A percentile compares a stretch with the other conserved stretches of the same genome.
phyloP scores from a whole-genome alignment of 371 early-diverging fungal species.

The Mucor circinelloides region DNA sequence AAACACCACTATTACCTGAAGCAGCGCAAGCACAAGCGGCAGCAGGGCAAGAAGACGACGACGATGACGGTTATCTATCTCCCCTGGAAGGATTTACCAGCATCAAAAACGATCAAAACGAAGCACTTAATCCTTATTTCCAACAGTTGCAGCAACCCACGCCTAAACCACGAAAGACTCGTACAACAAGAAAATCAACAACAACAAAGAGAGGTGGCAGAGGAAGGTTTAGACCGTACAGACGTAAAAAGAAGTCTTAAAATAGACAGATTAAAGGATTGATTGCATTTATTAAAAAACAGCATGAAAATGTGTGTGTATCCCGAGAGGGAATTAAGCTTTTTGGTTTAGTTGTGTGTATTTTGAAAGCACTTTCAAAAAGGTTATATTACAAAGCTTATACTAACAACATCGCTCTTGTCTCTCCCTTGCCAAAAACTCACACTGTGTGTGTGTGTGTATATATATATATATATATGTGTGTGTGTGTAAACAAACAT shows the following conservation, averaged over 20 bases:
- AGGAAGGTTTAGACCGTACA: not conserved
- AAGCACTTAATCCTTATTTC: not conserved
- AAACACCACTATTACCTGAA: not conserved
- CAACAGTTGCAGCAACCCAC: conserved; percentile 5
- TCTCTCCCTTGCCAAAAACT: too few species aligned
- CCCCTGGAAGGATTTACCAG: conserved; percentile 28
- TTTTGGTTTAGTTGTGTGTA: not conserved
- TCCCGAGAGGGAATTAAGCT: conserved; percentile 1
- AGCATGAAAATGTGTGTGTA: not conserved
- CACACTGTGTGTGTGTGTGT: too few species aligned
- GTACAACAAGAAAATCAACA: not conserved
- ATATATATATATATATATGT: too few species aligned
- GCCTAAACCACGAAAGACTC: not conserved
- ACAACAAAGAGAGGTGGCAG: not conserved
- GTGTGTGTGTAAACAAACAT: not conserved
- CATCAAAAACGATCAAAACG: not conserved
- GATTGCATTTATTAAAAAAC: not conserved
- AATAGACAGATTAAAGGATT: not conserved
- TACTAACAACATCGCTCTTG: not conserved
- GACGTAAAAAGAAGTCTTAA: not conserved
- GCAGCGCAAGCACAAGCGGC: not conserved
- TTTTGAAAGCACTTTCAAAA: not conserved
- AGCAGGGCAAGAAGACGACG: not conserved
- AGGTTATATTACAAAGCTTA: not conserved
- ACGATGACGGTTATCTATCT: conserved; percentile 21